phyloP scores from a whole-genome alignment of 2,329 filamentous ascomycete genomes.

The Trichoderma aggressivum region DNA sequence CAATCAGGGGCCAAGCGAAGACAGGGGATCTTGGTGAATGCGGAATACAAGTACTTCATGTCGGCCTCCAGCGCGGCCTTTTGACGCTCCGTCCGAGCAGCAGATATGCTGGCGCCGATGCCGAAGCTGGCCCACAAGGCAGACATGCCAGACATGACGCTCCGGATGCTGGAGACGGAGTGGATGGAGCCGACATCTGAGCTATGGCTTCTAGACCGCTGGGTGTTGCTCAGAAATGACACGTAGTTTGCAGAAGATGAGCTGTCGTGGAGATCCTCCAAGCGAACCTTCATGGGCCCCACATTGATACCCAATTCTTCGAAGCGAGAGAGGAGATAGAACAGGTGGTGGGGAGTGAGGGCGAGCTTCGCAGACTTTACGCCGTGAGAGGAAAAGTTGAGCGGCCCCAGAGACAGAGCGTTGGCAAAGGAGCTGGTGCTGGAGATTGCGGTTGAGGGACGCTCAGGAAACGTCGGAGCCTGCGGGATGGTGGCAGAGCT shows the following conservation, averaged over 20 bases:
- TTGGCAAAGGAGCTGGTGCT: slow-evolving; percentile 74
- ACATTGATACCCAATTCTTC: slow-evolving; percentile 88
- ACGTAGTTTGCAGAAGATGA: slow-evolving; percentile 88
- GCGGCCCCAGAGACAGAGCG: slow-evolving; percentile 79
- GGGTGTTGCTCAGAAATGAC: slow-evolving; percentile 79
- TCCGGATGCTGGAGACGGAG: slow-evolving; percentile 93
- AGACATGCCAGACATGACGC: slow-evolving; percentile 96
- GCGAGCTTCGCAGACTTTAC: slow-evolving; percentile 89
- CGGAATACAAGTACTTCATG: slow-evolving; percentile 93
- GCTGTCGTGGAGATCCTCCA: slow-evolving; percentile 91
- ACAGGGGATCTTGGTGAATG: slow-evolving; percentile 97
- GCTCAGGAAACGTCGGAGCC: slow-evolving; percentile 56
- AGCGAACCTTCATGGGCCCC: slow-evolving; percentile 90
- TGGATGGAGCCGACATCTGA: slow-evolving; percentile 89
- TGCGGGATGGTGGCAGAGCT: slow-evolving; percentile 55
- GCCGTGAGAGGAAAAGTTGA: slow-evolving; percentile 79
- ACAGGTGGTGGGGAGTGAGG: slow-evolving; percentile 92
- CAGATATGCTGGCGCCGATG: slow-evolving; percentile 73
- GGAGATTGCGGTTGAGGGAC: slow-evolving; percentile 63
- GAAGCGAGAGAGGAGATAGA: slow-evolving; percentile 92
- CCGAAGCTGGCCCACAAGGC: slow-evolving; percentile 87
- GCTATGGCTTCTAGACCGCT: slow-evolving; percentile 72
- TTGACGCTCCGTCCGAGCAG: slow-evolving; percentile 82
- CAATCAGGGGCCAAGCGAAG: slow-evolving; percentile 88
- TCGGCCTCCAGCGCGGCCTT: slow-evolving; percentile 83